phyloP scores from a whole-genome alignment of 164 flowering plant species.

The Nymphaea thermarum region DNA sequence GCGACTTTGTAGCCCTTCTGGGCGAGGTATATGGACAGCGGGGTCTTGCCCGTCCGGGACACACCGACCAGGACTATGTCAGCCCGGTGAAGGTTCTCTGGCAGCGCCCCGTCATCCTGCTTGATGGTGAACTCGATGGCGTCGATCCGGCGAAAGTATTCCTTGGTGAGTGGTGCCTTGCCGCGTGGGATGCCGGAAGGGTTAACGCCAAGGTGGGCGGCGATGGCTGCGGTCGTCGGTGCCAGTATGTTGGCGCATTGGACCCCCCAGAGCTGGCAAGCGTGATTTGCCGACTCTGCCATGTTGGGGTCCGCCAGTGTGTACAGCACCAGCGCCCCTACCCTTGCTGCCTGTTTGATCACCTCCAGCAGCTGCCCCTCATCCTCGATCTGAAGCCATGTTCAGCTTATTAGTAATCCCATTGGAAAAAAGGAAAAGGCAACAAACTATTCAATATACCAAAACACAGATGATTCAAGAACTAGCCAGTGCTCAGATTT shows the following conservation, averaged over 20 bases:
- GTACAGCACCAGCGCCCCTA: constrained; percentile 71
- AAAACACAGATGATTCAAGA: no score
- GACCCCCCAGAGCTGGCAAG: constrained; percentile 70
- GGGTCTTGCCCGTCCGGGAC: constrained; percentile 90
- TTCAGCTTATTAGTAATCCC: no score
- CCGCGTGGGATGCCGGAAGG: constrained; percentile 94
- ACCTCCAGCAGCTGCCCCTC: constrained; percentile 56
- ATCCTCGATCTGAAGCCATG: constrained; percentile 48
- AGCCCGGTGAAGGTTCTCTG: constrained; percentile 54
- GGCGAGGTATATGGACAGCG: constrained; percentile 67
- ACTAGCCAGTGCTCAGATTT: no score
- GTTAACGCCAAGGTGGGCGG: constrained; percentile 69
- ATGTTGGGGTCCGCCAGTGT: constrained; percentile 81
- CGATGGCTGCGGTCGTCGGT: constrained; percentile 73
- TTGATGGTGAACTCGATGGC: constrained; percentile 88
- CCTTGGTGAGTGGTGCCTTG: constrained; percentile 39
- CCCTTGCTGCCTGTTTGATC: constrained; percentile 78
- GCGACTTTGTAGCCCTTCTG: constrained; percentile 92
- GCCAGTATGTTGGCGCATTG: constrained; percentile 62
- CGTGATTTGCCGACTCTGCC: constrained; percentile 66
- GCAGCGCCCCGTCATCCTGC: constrained; percentile 90
- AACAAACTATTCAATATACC: no score
- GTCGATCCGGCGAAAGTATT: constrained; percentile 71
- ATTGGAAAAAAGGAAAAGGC: no score
- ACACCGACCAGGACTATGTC: constrained; percentile 84